A percentile compares a stretch with the other conserved stretches of the same genome.
These are phyloP conservation scores for Coniophora puteana DNA, from an alignment of 1,284 basidiomycete genomes.

Conservation along the genomic window DNA sequence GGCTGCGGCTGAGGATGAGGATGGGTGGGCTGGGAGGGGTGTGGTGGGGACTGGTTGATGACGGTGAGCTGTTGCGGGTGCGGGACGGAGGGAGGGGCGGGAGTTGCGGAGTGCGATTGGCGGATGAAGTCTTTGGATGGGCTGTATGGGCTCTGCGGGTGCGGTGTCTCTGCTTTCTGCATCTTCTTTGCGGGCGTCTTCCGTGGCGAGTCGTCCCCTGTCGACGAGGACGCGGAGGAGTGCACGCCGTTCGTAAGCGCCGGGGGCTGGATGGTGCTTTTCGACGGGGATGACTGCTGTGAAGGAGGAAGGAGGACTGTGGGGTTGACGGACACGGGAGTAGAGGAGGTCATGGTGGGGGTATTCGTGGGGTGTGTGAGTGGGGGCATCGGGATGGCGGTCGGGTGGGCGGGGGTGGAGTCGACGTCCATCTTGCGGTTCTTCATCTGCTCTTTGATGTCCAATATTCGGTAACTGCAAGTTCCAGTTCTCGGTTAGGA, in stretches of 20 bases:
- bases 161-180: too few relatives aligned
- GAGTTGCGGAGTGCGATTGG: too few relatives aligned
- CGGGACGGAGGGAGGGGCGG: constrained; percentile 7
- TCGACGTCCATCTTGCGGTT: constrained; percentile 9
- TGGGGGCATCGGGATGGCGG: constrained; percentile 16
- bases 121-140: background rate
- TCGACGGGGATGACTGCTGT: too few relatives aligned
- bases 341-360: constrained; percentile 2
- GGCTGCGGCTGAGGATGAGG: constrained; percentile 16
- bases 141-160: background rate
- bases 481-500: constrained; percentile 7
- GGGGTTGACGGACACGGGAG: constrained; percentile 17
- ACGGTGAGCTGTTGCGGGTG: constrained; percentile 8
- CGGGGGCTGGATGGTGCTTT: too few relatives aligned
- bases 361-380: constrained; percentile 19
- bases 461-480: constrained; percentile 51
- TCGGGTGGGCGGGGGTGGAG: constrained; percentile 20
- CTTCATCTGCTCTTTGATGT: constrained; percentile 20
- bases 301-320: constrained; percentile 22
- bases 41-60: too few relatives aligned
- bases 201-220: too few relatives aligned
- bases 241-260: too few relatives aligned
- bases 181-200: too few relatives aligned
- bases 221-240: too few relatives aligned
- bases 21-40: too few relatives aligned